phyloP scores from a whole-genome alignment of 768 basidiomycete genomes.

The Agaricus subrufescens region DNA sequence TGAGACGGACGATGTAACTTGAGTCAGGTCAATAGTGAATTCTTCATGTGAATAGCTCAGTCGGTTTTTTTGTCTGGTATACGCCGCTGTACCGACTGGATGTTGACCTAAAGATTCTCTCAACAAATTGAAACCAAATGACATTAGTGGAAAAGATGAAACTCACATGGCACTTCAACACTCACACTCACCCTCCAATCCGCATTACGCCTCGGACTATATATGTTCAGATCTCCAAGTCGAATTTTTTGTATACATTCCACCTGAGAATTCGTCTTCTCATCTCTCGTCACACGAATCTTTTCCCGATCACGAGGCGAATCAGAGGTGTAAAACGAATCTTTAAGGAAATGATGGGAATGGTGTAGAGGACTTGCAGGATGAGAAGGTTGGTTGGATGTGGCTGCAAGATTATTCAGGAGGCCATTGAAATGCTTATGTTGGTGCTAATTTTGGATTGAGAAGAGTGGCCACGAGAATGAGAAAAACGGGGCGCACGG shows the following conservation, averaged over 20 bases:
- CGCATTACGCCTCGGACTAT: slow-evolving; percentile 71
- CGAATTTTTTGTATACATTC: slow-evolving; percentile 78
- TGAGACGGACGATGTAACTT: slow-evolving; percentile 62
- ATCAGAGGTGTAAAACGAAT: slow-evolving; percentile 66
- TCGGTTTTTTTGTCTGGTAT: slow-evolving; percentile 79
- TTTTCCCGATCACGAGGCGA: slow-evolving; percentile 43
- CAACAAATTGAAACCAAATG: neutral
- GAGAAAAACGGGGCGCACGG: slow-evolving; percentile 42
- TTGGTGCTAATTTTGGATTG: slow-evolving; percentile 50
- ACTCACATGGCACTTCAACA: slow-evolving; percentile 80
- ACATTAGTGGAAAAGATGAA: neutral
- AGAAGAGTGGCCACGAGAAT: slow-evolving; percentile 11
- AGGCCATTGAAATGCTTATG: slow-evolving; percentile 84
- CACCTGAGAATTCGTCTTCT: slow-evolving; percentile 58
- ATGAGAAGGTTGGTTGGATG: slow-evolving; percentile 47
- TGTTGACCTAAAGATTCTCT: slow-evolving; percentile 45
- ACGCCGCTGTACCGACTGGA: slow-evolving; percentile 57
- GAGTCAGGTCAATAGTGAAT: slow-evolving; percentile 90
- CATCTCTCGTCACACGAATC: slow-evolving; percentile 81
- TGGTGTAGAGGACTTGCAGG: slow-evolving; percentile 62
- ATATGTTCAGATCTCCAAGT: slow-evolving; percentile 85
- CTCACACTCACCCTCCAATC: slow-evolving; percentile 96
- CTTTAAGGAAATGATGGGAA: slow-evolving; percentile 71
- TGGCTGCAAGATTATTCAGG: slow-evolving; percentile 75
- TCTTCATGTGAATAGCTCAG: slow-evolving; percentile 93